phyloP scores from a whole-genome alignment of 2,329 filamentous ascomycete genomes.

The Oidium heveae region DNA sequence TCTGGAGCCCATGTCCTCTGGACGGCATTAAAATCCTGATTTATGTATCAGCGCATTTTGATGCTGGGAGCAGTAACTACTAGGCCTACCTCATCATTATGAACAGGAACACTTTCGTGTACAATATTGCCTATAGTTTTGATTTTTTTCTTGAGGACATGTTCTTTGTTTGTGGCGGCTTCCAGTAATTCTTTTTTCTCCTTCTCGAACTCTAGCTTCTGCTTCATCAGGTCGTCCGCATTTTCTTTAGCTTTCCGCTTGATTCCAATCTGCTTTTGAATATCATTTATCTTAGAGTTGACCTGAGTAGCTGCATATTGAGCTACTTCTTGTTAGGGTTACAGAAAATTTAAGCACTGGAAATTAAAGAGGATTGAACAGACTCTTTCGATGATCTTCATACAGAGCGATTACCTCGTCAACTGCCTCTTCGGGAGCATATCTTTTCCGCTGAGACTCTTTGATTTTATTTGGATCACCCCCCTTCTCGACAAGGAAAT shows the following conservation, averaged over 20 bases:
- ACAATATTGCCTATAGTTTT: slow-evolving; percentile 78
- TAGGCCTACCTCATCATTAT: slow-evolving; percentile 43
- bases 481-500: slow-evolving; percentile 67
- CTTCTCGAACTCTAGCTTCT: slow-evolving; percentile 56
- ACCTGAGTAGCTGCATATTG: slow-evolving; percentile 60
- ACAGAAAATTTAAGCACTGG: neutral
- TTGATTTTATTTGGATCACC: slow-evolving; percentile 80
- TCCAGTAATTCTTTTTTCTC: slow-evolving; percentile 62
- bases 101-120: slow-evolving; percentile 63
- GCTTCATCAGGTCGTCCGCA: slow-evolving; percentile 49
- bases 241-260: slow-evolving; percentile 93
- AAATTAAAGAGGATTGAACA: slow-evolving; percentile 5
- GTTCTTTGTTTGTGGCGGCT: slow-evolving; percentile 49
- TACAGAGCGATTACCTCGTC: slow-evolving; percentile 77
- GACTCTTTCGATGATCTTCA: slow-evolving; percentile 60
- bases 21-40: slow-evolving; percentile 51
- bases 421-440: slow-evolving; percentile 58
- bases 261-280: slow-evolving; percentile 70
- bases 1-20: slow-evolving; percentile 62
- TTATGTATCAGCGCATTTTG: neutral
- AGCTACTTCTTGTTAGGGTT: slow-evolving; percentile 18
- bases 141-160: slow-evolving; percentile 48
- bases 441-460: slow-evolving; percentile 66
- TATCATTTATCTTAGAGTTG: slow-evolving; percentile 61
- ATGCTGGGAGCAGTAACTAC: no score